A percentile compares a stretch with the other conserved stretches of the same genome.
phyloP scores from a whole-genome alignment of 352 stramenopile genomes.

The Phytophthora podocarpi region DNA sequence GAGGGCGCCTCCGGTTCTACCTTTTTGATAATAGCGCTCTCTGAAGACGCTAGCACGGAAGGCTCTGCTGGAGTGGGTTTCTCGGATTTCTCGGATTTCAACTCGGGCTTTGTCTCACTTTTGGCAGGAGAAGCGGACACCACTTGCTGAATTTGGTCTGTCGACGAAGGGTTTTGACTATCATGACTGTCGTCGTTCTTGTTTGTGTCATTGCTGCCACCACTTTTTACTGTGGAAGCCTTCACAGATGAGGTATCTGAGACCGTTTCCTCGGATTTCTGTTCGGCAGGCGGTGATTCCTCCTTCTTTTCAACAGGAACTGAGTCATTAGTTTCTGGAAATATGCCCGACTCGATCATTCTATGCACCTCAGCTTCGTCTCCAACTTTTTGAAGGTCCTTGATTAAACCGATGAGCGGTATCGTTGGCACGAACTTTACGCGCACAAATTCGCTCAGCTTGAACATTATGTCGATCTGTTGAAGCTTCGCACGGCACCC shows the following conservation, averaged over 20 bases:
- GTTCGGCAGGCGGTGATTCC: neutral
- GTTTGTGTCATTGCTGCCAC: neutral
- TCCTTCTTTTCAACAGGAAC: neutral
- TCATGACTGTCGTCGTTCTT: neutral
- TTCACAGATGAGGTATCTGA: neutral
- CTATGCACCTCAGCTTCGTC: slow-evolving; percentile 31
- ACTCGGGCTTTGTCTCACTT: slow-evolving; percentile 1
- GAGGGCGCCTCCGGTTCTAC: neutral
- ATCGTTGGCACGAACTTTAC: slow-evolving; percentile 36
- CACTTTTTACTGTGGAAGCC: neutral
- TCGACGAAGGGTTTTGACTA: neutral
- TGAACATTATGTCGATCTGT: slow-evolving; percentile 77
- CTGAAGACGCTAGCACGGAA: neutral
- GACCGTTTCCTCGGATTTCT: slow-evolving; percentile 4
- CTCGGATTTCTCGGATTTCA: neutral
- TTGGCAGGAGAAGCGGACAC: neutral
- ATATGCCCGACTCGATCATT: slow-evolving; percentile 41
- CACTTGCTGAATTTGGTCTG: neutral
- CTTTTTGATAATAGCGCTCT: neutral
- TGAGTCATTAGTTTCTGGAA: slow-evolving; percentile 26
- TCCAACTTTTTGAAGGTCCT: slow-evolving; percentile 45
- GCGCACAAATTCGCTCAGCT: slow-evolving; percentile 47
- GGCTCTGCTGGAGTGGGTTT: neutral
- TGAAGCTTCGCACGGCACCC: slow-evolving; percentile 51
- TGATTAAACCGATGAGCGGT: slow-evolving; percentile 45